Evolutionary conservation across 768 basidiomycete species (phyloP).

Genomic region (Dictyophora rubrovolvata): DNA sequence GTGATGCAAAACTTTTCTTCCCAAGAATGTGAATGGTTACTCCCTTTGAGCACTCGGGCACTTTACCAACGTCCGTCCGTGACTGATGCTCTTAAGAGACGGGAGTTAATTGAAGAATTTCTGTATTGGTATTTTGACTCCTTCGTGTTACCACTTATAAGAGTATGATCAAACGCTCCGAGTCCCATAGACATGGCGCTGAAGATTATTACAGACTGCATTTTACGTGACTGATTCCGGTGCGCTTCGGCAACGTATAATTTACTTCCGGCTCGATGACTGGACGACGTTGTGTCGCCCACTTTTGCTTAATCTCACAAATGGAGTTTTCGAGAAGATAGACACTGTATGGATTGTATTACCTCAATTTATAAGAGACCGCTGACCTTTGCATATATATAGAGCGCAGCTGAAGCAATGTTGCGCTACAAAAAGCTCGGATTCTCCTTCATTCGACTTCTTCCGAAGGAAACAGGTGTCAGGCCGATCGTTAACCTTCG

Average conservation of each 20-base stretch:
- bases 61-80: conserved; percentile 29
- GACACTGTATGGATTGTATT: conserved; percentile 40
- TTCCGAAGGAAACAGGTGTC: conserved; percentile 93
- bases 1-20: conserved; percentile 69
- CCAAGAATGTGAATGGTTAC: conserved; percentile 73
- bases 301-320: conserved; percentile 62
- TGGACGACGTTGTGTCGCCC: conserved; percentile 82
- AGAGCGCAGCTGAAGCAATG: conserved; percentile 58
- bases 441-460: conserved; percentile 75
- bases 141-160: conserved; percentile 69
- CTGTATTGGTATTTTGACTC: conserved; percentile 92
- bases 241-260: conserved; percentile 66
- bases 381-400: conserved; percentile 5
- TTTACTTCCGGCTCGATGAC: conserved; percentile 93
- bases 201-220: conserved; percentile 48
- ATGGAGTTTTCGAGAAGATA: conserved; percentile 61
- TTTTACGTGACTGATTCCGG: conserved; percentile 94
- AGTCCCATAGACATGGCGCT: background rate
- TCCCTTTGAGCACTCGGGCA: conserved; percentile 12
- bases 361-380: background rate
- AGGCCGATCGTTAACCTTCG: conserved; percentile 89
- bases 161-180: conserved; percentile 32
- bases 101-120: conserved; percentile 79
- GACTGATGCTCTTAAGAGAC: conserved; percentile 63
- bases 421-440: conserved; percentile 66